phyloP scores from a whole-genome alignment of 169 alveolate species.

The Plasmodium vivax region DNA sequence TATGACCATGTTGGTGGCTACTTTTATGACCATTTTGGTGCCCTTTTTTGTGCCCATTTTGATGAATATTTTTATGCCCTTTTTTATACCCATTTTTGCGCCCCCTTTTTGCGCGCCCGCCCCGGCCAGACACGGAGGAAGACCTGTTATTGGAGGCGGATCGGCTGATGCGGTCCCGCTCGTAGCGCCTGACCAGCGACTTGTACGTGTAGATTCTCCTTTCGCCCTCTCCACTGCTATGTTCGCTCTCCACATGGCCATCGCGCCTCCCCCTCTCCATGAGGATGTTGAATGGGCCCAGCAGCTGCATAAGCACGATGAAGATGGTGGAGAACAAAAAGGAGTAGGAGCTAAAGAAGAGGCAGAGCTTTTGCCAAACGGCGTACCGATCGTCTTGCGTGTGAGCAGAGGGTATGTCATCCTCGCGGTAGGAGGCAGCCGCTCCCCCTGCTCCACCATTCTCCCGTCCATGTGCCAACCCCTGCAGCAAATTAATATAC shows the following conservation, averaged over 20 bases:
- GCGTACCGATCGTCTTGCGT: not conserved
- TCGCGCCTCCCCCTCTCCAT: not conserved
- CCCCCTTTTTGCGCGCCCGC: too few relatives aligned
- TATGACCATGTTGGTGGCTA: too few relatives aligned
- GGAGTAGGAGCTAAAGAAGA: slow-evolving; percentile 61
- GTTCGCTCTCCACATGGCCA: not conserved
- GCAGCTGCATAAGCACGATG: slow-evolving; percentile 63
- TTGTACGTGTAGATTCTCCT: slow-evolving; percentile 45
- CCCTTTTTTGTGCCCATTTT: too few relatives aligned
- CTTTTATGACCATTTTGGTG: too few relatives aligned
- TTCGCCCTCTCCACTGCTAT: not conserved
- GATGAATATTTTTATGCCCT: too few relatives aligned
- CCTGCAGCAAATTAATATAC: slow-evolving; percentile 38
- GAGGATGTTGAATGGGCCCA: slow-evolving; percentile 52
- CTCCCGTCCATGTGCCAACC: not conserved
- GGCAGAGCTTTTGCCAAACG: slow-evolving; percentile 70
- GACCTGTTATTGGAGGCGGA: not conserved
- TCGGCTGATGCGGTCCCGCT: not conserved
- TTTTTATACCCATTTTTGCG: too few relatives aligned
- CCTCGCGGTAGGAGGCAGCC: too few relatives aligned
- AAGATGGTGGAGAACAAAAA: slow-evolving; percentile 65
- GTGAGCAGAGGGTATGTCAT: not conserved
- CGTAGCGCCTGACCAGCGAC: slow-evolving; percentile 49
- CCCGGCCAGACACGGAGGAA: not conserved
- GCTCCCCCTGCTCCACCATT: not conserved